Evolutionary conservation across 2,329 filamentous ascomycete species (phyloP).

Genomic region (Cladosporium cucumerinum): DNA sequence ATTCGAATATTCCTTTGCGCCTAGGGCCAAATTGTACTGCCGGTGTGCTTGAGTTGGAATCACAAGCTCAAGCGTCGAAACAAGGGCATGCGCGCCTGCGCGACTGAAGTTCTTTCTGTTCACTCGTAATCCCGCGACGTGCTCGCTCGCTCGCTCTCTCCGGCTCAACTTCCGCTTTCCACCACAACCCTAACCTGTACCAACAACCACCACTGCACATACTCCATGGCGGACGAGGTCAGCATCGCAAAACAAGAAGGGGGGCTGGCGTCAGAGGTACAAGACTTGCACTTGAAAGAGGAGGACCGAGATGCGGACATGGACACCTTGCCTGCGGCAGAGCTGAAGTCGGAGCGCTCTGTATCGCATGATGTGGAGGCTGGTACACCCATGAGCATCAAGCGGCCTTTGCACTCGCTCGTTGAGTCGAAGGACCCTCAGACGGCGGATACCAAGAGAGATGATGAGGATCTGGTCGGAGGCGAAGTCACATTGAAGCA

Average conservation of each 20-base stretch:
- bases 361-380: constrained; percentile 13
- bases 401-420: constrained; percentile 28
- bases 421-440: constrained; percentile 28
- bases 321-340: constrained; percentile 26
- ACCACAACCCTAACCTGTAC: constrained; percentile 15
- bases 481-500: constrained; percentile 62
- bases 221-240: constrained; percentile 40
- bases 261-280: constrained; percentile 42
- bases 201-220: constrained; percentile 17
- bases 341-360: constrained; percentile 26
- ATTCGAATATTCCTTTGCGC: neutral
- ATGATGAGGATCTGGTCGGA: constrained; percentile 54
- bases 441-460: constrained; percentile 39
- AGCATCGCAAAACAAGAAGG: constrained; percentile 32
- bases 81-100: constrained; percentile 10
- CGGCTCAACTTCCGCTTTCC: constrained; percentile 19
- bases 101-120: neutral
- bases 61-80: neutral
- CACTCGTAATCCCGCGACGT: constrained; percentile 19
- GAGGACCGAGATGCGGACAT: constrained; percentile 31
- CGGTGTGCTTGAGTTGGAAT: neutral
- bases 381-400: constrained; percentile 13
- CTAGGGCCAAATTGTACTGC: neutral
- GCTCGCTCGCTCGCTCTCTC: constrained; percentile 6
- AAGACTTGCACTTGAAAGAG: constrained; percentile 46